Base-by-base conservation (phyloP, 2,329 filamentous ascomycete genomes). In the Scolecobasidium constrictum region DNA sequence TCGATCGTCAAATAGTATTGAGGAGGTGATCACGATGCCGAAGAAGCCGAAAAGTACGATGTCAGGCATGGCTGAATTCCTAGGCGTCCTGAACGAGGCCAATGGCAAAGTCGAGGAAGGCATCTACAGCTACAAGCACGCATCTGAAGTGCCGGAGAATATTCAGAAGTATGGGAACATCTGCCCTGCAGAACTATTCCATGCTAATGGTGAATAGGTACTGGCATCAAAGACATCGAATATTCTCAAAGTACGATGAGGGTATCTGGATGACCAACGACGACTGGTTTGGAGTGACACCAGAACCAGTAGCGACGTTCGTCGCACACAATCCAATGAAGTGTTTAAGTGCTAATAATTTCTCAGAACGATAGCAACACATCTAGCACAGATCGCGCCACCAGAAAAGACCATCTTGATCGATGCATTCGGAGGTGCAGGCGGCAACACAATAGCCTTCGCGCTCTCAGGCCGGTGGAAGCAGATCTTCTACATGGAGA, bases 261-360 rank as follows among this genome's bases (percentile, higher is more conserved):
- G 90, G 87, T 43, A 75, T 98, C 50, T 82, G 79, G 69, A 78
- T 98, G 71, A 98, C 93, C 0, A 81, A 94, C 58, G 82, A 90
- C 63, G 83, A 87, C 42, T 98, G 92, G 92, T 98, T 92, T 59
- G 92, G 88, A 43, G 88, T 96, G 5, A 98, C 93, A 0, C 88
- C 92, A 12, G 90, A 98, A 60, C 83, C 85, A 4, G 77, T 98
- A 20, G 92, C 92, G 47, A 78, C 73, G 85, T 92, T 68, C 54
- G 71, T 65, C 19, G 37, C 13, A 18, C 33, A 28, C 33, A 37
- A 11, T 9, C 37, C n/a, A n/a, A n/a, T n/a, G n/a, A n/a, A n/a
- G n/a, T n/a, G n/a, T n/a, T n/a, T n/a, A n/a, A n/a, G n/a, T n/a
- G n/a, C n/a, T n/a, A n/a, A n/a, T n/a, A 31, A 11, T 11, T 28